These are phyloP conservation scores for Thermothielavioides terrestris DNA, from an alignment of 495 filamentous ascomycete species.

Conservation along the genomic window DNA sequence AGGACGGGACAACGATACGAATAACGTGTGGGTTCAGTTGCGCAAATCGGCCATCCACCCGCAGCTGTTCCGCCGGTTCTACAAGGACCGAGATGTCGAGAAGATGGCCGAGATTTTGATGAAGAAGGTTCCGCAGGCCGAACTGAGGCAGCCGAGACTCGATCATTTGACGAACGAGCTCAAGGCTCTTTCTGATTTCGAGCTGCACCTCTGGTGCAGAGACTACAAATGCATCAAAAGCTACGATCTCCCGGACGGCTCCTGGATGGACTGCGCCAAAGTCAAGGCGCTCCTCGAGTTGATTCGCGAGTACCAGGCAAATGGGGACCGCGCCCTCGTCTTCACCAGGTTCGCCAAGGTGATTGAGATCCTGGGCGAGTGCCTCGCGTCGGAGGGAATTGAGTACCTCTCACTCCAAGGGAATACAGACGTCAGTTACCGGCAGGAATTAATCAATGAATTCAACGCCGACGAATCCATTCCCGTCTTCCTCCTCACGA, in stretches of 20 bases:
- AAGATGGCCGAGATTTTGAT: constrained; percentile 73
- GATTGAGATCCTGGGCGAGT: constrained; percentile 78
- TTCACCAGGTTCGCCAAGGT: constrained; percentile 92
- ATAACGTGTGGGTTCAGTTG: constrained; percentile 82
- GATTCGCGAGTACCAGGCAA: constrained; percentile 60
- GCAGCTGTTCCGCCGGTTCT: constrained; percentile 72
- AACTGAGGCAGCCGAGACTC: constrained; percentile 46
- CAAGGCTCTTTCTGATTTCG: constrained; percentile 65
- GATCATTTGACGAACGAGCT: constrained; percentile 65
- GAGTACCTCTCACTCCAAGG: constrained; percentile 77
- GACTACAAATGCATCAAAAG: constrained; percentile 61
- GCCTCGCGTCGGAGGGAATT: constrained; percentile 65
- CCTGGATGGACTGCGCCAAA: constrained; percentile 94
- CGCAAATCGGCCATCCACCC: constrained; percentile 92
- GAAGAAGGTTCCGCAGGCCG: constrained; percentile 38
- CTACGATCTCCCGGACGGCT: constrained; percentile 60
- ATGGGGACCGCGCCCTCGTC: constrained; percentile 78
- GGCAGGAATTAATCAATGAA: constrained; percentile 78
- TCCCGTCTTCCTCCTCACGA: constrained; percentile 85
- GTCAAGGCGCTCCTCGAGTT: constrained; percentile 67
- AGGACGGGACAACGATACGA: constrained; percentile 37
- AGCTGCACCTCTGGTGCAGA: constrained; percentile 70
- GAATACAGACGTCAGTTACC: constrained; percentile 68
- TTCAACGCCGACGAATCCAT: constrained; percentile 72
- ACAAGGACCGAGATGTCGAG: constrained; percentile 59